A percentile compares a stretch with the other conserved stretches of the same genome.
Conservation (phyloP, 768 basidiomycete genomes). For the Sarcodon aspratus region DNA sequence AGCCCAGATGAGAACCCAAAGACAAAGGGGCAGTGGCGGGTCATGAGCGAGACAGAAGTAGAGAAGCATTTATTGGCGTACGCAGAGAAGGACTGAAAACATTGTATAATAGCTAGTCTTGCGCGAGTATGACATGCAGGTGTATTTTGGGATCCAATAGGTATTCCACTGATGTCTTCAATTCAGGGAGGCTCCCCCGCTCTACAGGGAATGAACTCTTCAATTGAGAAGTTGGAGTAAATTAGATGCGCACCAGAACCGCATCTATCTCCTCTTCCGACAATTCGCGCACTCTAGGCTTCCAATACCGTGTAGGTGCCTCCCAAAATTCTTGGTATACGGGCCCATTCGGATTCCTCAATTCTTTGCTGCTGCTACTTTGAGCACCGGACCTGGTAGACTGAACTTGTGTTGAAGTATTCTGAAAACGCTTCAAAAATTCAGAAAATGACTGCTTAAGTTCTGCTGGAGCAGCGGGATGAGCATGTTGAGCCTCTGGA, state of each 20-base stretch:
- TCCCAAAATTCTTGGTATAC: conserved; percentile 19
- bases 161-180: conserved; percentile 6
- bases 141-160: conserved; percentile 4
- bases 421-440: conserved; percentile 16
- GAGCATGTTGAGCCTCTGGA: conserved; percentile 16
- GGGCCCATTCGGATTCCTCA: conserved; percentile 4
- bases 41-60: conserved; percentile 67
- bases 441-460: conserved; percentile 15
- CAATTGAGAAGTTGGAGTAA: neutral
- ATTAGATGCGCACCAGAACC: conserved; percentile 11
- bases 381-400: neutral
- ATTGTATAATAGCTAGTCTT: conserved; percentile 5
- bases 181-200: conserved; percentile 53
- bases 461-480: conserved; percentile 17
- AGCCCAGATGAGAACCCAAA: conserved; percentile 63
- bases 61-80: conserved; percentile 76
- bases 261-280: conserved; percentile 18
- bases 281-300: conserved; percentile 6
- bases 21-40: conserved; percentile 67
- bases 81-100: conserved; percentile 71
- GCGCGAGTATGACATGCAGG: neutral
- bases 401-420: conserved; percentile 5
- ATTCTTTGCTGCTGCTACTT: conserved; percentile 2
- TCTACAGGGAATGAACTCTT: conserved; percentile 24
- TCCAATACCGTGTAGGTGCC: conserved; percentile 14